Percentiles rank a stretch among this genome's conserved stretches.
phyloP scores from a whole-genome alignment of 1,284 basidiomycete species.

The Leucoagaricus sp. region DNA sequence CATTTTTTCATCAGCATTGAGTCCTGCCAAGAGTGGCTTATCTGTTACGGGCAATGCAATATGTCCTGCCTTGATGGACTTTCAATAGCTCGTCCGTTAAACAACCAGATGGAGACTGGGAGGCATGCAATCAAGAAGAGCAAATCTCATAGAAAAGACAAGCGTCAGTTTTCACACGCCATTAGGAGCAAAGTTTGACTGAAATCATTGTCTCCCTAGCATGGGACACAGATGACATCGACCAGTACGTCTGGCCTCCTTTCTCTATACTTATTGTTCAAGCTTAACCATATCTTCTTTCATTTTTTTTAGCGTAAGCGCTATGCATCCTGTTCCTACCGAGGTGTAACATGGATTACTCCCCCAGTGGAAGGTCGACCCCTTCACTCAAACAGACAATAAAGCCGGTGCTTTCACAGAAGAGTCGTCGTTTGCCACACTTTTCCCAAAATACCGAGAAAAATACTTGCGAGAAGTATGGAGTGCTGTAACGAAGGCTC shows the following conservation, averaged over 20 bases:
- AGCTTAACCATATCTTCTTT: too few relatives aligned
- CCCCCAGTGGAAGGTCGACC: conserved; percentile 91
- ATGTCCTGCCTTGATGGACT: not conserved
- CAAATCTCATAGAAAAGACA: conserved; percentile 88
- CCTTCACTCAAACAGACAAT: conserved; percentile 78
- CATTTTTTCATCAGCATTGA: not conserved
- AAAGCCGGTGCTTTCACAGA: conserved; percentile 86
- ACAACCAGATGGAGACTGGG: too few relatives aligned
- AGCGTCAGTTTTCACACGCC: conserved; percentile 53
- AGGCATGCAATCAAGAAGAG: conserved; percentile 83
- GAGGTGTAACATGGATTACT: too few relatives aligned
- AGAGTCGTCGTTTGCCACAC: conserved; percentile 96
- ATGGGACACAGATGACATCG: conserved; percentile 99
- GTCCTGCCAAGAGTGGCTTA: not conserved
- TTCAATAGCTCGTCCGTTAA: not conserved
- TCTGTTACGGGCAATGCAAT: not conserved
- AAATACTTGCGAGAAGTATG: conserved; percentile 95
- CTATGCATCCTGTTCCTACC: too few relatives aligned
- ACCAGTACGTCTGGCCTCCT: conserved; percentile 84
- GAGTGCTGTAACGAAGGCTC: conserved; percentile 87
- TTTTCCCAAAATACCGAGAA: conserved; percentile 99
- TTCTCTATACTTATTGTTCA: conserved; percentile 15
- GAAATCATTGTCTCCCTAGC: conserved; percentile 49
- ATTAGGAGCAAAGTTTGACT: conserved; percentile 10
- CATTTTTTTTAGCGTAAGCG: conserved; percentile 32